Evolutionary conservation across 495 filamentous ascomycete species (phyloP), one percentile per base, ranked within the genome.

Genomic region (Lophium mytilinum): DNA sequence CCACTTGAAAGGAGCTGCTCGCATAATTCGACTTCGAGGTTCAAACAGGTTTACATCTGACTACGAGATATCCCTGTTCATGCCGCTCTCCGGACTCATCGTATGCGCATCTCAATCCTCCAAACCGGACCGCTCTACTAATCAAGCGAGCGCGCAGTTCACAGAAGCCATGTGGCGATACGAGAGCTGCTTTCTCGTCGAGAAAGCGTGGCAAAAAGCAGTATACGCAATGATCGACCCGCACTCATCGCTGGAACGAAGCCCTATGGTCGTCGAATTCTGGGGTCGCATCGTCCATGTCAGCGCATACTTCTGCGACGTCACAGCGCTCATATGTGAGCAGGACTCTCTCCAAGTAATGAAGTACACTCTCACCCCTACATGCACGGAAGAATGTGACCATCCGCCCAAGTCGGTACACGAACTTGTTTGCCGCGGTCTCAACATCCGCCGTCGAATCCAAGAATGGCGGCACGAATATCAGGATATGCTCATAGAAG

Each of bases 41-140:
- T 64, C 68, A 6, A 51, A 64, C 17, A 57, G 52, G 15, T 73
- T 70, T 41, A 57, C 57, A n/a, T 61, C 67, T 19, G 65, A 72
- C 9, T 72, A 71, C 49, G 71, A 73, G 51, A 67, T 68, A 50
- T 63, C 71, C 0, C 62, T 73, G 19, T 68, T 73, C 34, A 62
- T 70, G 18, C 66, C 67, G 17, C 67, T 71, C 39, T 60, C 61
- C 30, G 70, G 66, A 21, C 64, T 67, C 49, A 66, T 68, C 17
- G 70, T 71, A 61, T 43, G 64, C 46, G 53, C 55, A 10, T 37
- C 37, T 11, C 69, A 68, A 47, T 72, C 35, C 60, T 72, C 1
- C 65, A 68, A 47, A n/a, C 14, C 17, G 18, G 9, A 48, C 15
- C 19, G 30, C 14, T 6, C 45, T 7, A 30, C 45, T 48, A 21